Evolutionary conservation across 2,329 filamentous ascomycete species (phyloP), one percentile per base, ranked within the genome.

Genomic region (Pseudopyricularia cyperi): DNA sequence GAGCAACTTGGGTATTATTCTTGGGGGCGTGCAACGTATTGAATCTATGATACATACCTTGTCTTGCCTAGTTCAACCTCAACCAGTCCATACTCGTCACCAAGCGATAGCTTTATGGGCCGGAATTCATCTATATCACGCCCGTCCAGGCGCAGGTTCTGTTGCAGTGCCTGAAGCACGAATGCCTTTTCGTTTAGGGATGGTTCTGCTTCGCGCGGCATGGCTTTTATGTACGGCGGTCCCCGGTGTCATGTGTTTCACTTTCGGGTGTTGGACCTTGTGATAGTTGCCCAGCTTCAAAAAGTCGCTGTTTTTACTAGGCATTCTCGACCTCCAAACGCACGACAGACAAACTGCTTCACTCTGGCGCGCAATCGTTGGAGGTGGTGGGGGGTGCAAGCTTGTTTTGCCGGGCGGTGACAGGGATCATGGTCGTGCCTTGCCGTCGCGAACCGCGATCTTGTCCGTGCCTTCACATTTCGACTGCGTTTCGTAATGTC

Each of bases 161-260:
- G 82, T 60, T 83, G 76, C 11, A 98, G 78, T 46, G 91, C 90
- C 64, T 94, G 80, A 55, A 83, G 74, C 57, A 96, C 79, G 66
- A 98, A 98, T 9, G 81, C 80, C 65, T 81, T 87, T 74, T 97
- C 91, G 64, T 91, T 89, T 57, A 86, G 78, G 51, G 91, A 96
- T 52, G 91, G 87, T 60, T 94, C 87, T 55, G 84, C 82, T 83
- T 96, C 90, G 68, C 87, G 85, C 64, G 91, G 91, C 91, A 97
- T 97, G 57, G 15, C 15, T 33, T 1, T 9, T 44, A 12, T n/a
- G n/a, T 24, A 44, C 15, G 17, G 15, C 15, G 15, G 9, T 11
- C 24, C 11, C 24, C 15, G 24, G 19, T 44, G 19, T 15, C 6
- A 26, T 12, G 24, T 4, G 24, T 24, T 11, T 44, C 15, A 19